Base-by-base conservation (phyloP, 495 filamentous ascomycete genomes). In the Penicillium silybi region DNA sequence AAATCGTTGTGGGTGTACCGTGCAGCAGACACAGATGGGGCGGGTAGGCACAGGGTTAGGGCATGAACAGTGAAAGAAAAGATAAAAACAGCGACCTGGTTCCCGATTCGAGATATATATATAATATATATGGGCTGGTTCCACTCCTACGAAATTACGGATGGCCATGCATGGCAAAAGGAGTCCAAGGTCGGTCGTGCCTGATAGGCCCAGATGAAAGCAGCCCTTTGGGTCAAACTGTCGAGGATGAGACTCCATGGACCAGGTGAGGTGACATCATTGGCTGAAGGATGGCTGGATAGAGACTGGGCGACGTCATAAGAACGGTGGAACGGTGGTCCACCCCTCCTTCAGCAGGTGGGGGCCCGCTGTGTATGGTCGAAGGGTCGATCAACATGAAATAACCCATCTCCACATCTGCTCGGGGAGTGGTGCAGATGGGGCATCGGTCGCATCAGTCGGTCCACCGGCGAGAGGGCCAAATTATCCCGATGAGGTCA, bases 401-500 rank as follows among this genome's bases (percentile, higher is more conserved):
- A 55, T 58, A 52, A 61, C 44, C 38, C 16, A 41, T 48, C 52
- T 58, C 66, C 59, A 61, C 63, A 56, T 37, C 48, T 53, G 46
- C 40, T 42, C 52, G 46, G 54, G 48, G 46, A 65, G 48, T 65
- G 51, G 59, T 54, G 49, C 35, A 46, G 11, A n/a, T 23, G 8
- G 42, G 27, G 11, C 34, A 41, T 18, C 43, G 38, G 49, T 47
- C 51, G 46, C 40, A 57, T 57, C 51, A 57, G 19, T 53, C 26
- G 61, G 20, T 56, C 56, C 61, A 59, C 60, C 44, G 22, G 41
- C 27, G 41, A 44, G 58, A 50, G 49, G 59, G 41, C 52, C 48
- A 57, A 20, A 43, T 20, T 41, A 20, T 51, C 45, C 56, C 55
- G 50, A 68, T 72, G 69, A 70, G 65, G 65, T 72, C 67, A 72